Percentiles rank a stretch among this genome's conserved stretches.
Conservation (phyloP, 2,329 filamentous ascomycete genomes). For the Aureobasidium sp. region DNA sequence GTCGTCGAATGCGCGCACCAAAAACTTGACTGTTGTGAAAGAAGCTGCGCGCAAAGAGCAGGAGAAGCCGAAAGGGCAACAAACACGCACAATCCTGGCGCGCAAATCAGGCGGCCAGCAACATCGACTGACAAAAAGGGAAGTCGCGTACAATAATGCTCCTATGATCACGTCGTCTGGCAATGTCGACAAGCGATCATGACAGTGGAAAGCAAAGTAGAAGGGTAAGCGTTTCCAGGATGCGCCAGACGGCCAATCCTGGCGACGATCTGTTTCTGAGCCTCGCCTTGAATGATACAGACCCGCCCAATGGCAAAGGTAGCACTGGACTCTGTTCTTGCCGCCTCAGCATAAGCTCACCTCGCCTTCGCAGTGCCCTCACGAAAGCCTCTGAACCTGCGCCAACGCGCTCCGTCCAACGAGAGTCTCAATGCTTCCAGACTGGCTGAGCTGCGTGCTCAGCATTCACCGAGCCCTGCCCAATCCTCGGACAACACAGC, state of each 20-base stretch:
- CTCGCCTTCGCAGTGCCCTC: constrained; percentile 2
- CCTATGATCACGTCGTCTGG: constrained; percentile 7
- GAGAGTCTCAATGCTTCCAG: constrained; percentile 47
- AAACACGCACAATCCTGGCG: background rate
- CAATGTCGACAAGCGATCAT: constrained; percentile 15
- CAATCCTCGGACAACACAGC: background rate
- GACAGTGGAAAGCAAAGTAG: background rate
- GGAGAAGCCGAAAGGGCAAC: background rate
- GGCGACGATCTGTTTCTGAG: constrained; percentile 27
- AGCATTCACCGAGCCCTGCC: constrained; percentile 9
- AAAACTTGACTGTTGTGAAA: background rate
- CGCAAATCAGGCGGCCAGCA: background rate
- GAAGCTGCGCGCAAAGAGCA: background rate
- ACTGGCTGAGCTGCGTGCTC: constrained; percentile 40
- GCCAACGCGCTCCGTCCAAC: constrained; percentile 1
- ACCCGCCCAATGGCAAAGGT: constrained; percentile 13
- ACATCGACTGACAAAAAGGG: background rate
- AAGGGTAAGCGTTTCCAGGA: constrained; percentile 5
- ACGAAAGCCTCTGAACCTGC: constrained; percentile 18
- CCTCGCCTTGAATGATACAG: constrained; percentile 24
- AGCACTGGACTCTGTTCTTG: background rate
- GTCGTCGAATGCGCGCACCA: background rate
- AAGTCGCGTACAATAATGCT: background rate
- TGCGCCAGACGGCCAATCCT: constrained; percentile 15
- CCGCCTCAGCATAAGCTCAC: background rate